Conservation (phyloP, 108 stramenopile genomes). For the Cyclostephanos invisitatus region DNA sequence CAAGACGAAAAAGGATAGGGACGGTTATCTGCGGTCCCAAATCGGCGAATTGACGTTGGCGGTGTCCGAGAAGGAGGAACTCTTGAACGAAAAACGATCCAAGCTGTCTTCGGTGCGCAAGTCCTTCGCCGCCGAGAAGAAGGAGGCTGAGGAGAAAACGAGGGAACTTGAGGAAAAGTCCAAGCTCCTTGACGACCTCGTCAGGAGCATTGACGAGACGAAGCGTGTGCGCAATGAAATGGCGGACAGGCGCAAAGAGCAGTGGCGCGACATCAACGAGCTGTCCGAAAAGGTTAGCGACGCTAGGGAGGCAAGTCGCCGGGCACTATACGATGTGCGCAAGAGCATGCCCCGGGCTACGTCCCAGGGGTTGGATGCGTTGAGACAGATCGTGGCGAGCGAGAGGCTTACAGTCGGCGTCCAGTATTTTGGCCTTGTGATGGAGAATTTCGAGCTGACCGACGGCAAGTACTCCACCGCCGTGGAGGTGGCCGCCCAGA, state of each 20-base stretch:
- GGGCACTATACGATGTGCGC: constrained; percentile 64
- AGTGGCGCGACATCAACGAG: constrained; percentile 70
- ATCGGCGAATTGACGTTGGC: constrained; percentile 64
- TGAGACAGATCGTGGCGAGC: constrained; percentile 75
- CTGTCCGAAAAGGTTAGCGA: constrained; percentile 68
- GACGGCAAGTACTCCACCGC: constrained; percentile 87
- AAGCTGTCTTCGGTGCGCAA: constrained; percentile 67
- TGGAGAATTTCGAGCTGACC: constrained; percentile 88
- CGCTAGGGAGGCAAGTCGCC: constrained; percentile 58
- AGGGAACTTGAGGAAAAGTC: constrained; percentile 54
- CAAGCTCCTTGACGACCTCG: constrained; percentile 55
- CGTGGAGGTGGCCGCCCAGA: constrained; percentile 95
- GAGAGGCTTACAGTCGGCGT: constrained; percentile 68
- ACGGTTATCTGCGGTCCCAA: constrained; percentile 68
- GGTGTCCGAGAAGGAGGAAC: constrained; percentile 63
- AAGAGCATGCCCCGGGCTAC: constrained; percentile 89
- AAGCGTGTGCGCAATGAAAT: constrained; percentile 60
- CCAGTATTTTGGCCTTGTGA: constrained; percentile 90
- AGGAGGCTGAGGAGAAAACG: constrained; percentile 48
- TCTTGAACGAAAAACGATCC: constrained; percentile 57
- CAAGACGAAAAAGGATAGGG: constrained; percentile 79
- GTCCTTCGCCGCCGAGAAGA: constrained; percentile 29
- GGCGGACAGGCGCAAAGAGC: constrained; percentile 78
- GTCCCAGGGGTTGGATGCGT: constrained; percentile 78
- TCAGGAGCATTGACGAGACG: constrained; percentile 67